Evolutionary conservation across 2,329 filamentous ascomycete genomes (phyloP).

Genomic region (Alternaria hordeiaustralica): DNA sequence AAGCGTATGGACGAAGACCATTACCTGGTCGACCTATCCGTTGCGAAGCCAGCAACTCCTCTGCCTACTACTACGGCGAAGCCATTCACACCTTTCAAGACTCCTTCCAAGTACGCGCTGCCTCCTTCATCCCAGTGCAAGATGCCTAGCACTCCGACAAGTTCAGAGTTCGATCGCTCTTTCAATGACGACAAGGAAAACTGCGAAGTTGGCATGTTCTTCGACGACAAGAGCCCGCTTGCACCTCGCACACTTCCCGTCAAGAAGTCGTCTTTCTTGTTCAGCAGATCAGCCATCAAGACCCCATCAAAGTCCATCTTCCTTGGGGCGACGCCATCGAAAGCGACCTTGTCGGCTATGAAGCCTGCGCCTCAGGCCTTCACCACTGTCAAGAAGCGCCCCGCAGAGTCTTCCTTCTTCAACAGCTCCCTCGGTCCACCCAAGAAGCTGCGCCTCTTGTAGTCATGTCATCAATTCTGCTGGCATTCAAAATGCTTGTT

Average conservation of each 20-base stretch:
- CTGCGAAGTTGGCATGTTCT: slow-evolving; percentile 44
- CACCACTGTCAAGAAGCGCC: slow-evolving; percentile 31
- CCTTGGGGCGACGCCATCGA: slow-evolving; percentile 33
- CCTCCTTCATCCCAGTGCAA: slow-evolving; percentile 29
- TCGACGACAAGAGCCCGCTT: slow-evolving; percentile 53
- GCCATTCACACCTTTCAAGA: slow-evolving; percentile 40
- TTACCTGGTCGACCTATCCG: slow-evolving; percentile 41
- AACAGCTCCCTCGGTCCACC: slow-evolving; percentile 29
- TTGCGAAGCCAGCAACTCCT: slow-evolving; percentile 29
- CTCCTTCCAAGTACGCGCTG: slow-evolving; percentile 37
- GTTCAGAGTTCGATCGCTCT: slow-evolving; percentile 38
- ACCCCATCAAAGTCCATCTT: slow-evolving; percentile 60
- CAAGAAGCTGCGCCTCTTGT: slow-evolving; percentile 36
- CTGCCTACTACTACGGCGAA: slow-evolving; percentile 24
- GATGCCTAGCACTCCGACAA: slow-evolving; percentile 35
- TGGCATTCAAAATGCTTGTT: background rate
- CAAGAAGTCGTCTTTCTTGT: slow-evolving; percentile 32
- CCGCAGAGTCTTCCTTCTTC: slow-evolving; percentile 22
- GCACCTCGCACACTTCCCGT: slow-evolving; percentile 45
- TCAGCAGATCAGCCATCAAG: slow-evolving; percentile 54
- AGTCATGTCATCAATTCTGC: background rate
- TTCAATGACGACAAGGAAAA: slow-evolving; percentile 42
- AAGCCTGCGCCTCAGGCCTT: slow-evolving; percentile 21
- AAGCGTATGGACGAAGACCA: slow-evolving; percentile 41
- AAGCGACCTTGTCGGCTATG: slow-evolving; percentile 21